Base-by-base conservation (phyloP, 768 basidiomycete species). In the Suillus weaverae region DNA sequence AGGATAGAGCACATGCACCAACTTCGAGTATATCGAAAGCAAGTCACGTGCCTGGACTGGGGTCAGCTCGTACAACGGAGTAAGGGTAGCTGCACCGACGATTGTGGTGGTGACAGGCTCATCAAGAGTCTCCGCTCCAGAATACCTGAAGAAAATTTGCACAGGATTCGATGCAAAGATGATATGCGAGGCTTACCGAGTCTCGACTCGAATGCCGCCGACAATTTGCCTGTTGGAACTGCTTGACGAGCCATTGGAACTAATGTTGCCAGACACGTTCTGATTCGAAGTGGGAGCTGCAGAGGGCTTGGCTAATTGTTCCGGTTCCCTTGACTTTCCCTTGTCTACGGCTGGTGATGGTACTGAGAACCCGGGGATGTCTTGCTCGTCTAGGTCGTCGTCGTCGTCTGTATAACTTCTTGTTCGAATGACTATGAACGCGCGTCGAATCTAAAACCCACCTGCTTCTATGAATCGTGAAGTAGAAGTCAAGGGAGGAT, bases 1-100 rank as follows among this genome's bases (percentile, higher is more conserved):
- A 10, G 97, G 97, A 70, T 95, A 96, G 41, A 99, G 80, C 9
- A 99, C 97, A 79, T 98, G 97, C 1, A 97, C 82, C 2, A 98
- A 83, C 77, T 99, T 99, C 33, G 89, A 83, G 73, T 96, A 96
- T 67, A 99, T 95, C 1, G 96, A 97, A 18, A 89, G 71, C 30
- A 97, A 79, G 74, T 99, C 96, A 51, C 96, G 89, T 71, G 87
- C 87, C 96, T 98, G 69, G 41, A 61, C 63, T 62, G 50, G 9
- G 36, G 59, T 72, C 22, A 71, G 65, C 51, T 54, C 1, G n/a
- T 16, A 14, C 56, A 18, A 60, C 35, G 54, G 60, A 53, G 43
- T n/a, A 64, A 70, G 43, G 65, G 55, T 57, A 22, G 22, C 39
- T 16, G 39, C n/a, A 77, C 91, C 63, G 69, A 95, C 96, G 65